Conservation (phyloP, 495 filamentous ascomycete species). For the Aspergillus carlsbadensis region DNA sequence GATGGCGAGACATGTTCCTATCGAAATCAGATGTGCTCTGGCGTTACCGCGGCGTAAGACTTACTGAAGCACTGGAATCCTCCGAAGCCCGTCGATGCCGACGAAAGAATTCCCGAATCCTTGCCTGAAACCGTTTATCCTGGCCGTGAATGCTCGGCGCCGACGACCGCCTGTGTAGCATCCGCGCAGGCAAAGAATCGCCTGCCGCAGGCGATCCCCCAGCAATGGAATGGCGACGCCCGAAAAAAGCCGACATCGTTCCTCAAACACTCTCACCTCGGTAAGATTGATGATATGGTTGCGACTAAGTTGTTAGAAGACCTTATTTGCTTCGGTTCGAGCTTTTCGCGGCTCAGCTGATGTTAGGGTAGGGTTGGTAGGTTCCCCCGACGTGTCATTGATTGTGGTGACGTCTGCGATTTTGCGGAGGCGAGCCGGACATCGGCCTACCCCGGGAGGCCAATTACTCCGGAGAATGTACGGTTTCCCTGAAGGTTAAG, state of each 20-base stretch:
- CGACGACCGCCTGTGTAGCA: constrained; percentile 11
- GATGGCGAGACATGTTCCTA: neutral
- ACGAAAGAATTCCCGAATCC: constrained; percentile 33
- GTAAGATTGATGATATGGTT: neutral
- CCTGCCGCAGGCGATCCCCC: neutral
- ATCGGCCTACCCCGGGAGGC: no score
- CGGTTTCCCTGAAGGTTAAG: no score
- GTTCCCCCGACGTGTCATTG: no score
- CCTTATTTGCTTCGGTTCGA: no score
- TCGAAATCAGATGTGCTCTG: neutral
- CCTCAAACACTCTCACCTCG: neutral
- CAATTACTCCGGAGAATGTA: no score
- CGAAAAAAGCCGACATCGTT: constrained; percentile 22
- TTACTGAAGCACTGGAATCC: neutral
- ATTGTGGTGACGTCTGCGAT: no score
- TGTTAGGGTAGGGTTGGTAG: no score
- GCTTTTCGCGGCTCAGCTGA: no score
- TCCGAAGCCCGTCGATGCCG: constrained; percentile 19
- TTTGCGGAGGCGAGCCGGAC: no score
- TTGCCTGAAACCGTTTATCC: constrained; percentile 6
- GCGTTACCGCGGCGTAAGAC: neutral
- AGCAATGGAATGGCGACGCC: constrained; percentile 21
- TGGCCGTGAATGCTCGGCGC: neutral
- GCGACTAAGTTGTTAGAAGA: neutral
- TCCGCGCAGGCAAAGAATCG: neutral